Base-by-base conservation (phyloP, 306 rosid genomes). In the Purshia tridentata region DNA sequence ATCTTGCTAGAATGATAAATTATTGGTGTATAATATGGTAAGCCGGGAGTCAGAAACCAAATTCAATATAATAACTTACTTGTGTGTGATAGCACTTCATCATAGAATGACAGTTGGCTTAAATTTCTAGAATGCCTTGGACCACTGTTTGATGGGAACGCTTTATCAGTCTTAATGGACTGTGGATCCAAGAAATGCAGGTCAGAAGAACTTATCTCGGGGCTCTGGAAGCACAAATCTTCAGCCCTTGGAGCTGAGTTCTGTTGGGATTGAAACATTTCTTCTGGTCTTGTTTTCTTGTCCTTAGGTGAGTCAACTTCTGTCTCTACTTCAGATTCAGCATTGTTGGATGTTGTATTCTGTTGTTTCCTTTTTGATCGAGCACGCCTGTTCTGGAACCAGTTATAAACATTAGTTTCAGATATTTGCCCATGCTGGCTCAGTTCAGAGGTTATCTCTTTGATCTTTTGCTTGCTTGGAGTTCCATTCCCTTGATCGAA, bases 351-450 rank as follows among this genome's bases (percentile, higher is more conserved):
- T 22, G 86, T 57, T 44, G 82, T 70, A 72, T 83, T 90, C 58
- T 89, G 97, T 64, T 89, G 90, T 65, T 89, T 94, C 80, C 99
- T 86, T 52, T 94, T 92, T 4, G 97, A 94, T 55, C 99, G 76
- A 72, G 97, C 97, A 20, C 99, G 96, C 86, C 97, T 85, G 53
- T 94, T 94, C 84, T 94, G 99, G 83, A 94, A 91, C 99, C 99
- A 94, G 49, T 94, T 94, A 19, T 94, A 94, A 66, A 91, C 97
- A 79, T 94, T 94, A 20, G 96, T 86, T 75, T 94, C 97, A 69
- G 97, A 91, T 72, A 94, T 88, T 77, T 85, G 99, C 63, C 99
- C 99, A 72, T 94, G 96, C 55, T 94, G 99, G 72, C 89, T 70
- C 72, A 94, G 88, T 67, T 94, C 96, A 57, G 90, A 61, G 76